Conservation (phyloP, 2,329 filamentous ascomycete species). For the Capronia epimyces region DNA sequence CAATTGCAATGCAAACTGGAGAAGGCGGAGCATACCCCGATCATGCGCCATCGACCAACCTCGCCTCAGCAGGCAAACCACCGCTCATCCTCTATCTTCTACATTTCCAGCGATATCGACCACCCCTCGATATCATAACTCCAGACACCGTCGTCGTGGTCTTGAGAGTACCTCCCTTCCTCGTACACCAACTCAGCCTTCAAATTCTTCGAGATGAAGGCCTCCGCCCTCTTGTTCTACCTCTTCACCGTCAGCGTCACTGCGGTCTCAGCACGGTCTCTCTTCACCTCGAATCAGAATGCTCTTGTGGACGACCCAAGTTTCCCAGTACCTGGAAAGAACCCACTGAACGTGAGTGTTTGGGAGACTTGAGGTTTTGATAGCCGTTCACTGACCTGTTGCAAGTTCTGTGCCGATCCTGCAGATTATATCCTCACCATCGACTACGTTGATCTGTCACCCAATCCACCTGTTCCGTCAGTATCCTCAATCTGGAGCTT, state of each 20-base stretch:
- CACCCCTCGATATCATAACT: not conserved
- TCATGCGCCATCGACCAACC: slow-evolving; percentile 1
- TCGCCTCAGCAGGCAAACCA: not conserved
- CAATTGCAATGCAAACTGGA: not conserved
- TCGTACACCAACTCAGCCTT: not conserved
- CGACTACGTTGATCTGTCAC: slow-evolving; percentile 69
- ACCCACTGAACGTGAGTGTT: slow-evolving; percentile 59
- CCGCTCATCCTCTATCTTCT: not conserved
- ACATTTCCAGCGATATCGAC: slow-evolving; percentile 17
- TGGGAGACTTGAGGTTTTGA: not conserved
- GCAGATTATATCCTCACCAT: slow-evolving; percentile 67
- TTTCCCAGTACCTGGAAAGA: slow-evolving; percentile 71
- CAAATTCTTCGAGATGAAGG: slow-evolving; percentile 18
- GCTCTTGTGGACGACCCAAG: slow-evolving; percentile 48
- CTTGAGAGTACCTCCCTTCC: not conserved
- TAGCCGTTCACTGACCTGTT: slow-evolving; percentile 2
- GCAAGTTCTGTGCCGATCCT: slow-evolving; percentile 64
- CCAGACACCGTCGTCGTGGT: not conserved
- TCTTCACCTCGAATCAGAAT: slow-evolving; percentile 49
- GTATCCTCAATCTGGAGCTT: slow-evolving; percentile 36
- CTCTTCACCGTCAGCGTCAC: slow-evolving; percentile 43
- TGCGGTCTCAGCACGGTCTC: slow-evolving; percentile 40
- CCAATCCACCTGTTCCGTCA: slow-evolving; percentile 84
- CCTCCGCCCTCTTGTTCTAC: slow-evolving; percentile 37
- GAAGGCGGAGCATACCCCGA: not conserved